Evolutionary conservation across 1,139 yeast genomes (phyloP).

Genomic region (Meyerozyma guilliermondii): DNA sequence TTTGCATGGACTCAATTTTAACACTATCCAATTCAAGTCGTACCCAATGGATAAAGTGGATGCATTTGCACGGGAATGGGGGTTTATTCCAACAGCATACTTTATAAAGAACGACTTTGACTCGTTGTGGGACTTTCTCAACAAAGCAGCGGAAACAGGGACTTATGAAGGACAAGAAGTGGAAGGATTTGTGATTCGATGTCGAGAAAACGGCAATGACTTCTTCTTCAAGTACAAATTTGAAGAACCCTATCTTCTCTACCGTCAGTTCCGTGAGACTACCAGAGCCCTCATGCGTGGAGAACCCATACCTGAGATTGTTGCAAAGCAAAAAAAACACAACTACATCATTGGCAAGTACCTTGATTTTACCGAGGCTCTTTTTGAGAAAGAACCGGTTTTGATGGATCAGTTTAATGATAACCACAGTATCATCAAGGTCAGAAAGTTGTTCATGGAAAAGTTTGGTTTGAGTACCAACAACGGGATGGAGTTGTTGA

Average conservation of each 20-base stretch:
- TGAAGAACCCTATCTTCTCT: conserved; percentile 90
- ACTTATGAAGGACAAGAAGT: conserved; percentile 66
- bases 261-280: conserved; percentile 85
- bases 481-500: conserved; percentile 29
- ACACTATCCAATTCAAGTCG: conserved; percentile 60
- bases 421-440: conserved; percentile 71
- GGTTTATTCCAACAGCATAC: conserved; percentile 57
- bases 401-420: conserved; percentile 41
- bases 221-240: conserved; percentile 91
- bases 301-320: conserved; percentile 36
- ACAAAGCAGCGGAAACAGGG: conserved; percentile 60
- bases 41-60: conserved; percentile 56
- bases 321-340: conserved; percentile 42
- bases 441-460: conserved; percentile 58
- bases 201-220: conserved; percentile 26
- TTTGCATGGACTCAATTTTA: conserved; percentile 80
- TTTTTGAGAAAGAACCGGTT: conserved; percentile 43
- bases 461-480: conserved; percentile 32
- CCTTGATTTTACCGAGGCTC: conserved; percentile 56
- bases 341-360: conserved; percentile 61
- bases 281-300: conserved; percentile 56
- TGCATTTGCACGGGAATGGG: conserved; percentile 62
- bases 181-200: conserved; percentile 89
- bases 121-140: conserved; percentile 47
- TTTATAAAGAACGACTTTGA: conserved; percentile 32